These are phyloP conservation scores for Pestalotiopsis sp. DNA, from an alignment of 2,329 filamentous ascomycete genomes.

Conservation along the genomic window DNA sequence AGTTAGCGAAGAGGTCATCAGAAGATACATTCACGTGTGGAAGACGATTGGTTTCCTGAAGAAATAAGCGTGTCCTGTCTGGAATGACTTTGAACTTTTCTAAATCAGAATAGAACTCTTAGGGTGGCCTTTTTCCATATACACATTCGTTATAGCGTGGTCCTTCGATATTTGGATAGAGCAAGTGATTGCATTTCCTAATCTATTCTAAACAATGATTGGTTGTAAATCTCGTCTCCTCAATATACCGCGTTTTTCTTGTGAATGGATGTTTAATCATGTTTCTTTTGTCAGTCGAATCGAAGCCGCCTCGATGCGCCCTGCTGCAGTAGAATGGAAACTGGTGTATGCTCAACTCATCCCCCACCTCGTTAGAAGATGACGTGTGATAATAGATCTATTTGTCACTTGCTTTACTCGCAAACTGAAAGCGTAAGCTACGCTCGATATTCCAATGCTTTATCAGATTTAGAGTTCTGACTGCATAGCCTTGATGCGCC, in stretches of 20 bases:
- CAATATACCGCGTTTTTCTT: background rate
- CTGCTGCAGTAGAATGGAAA: no score
- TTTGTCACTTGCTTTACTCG: no score
- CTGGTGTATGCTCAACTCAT: no score
- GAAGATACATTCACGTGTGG: conserved; percentile 26
- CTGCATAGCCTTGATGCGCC: background rate
- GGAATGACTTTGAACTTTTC: background rate
- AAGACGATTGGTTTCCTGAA: conserved; percentile 25
- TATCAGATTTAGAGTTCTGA: background rate
- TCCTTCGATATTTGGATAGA: no score
- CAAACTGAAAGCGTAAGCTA: background rate
- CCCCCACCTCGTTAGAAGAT: no score
- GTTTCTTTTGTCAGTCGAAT: background rate
- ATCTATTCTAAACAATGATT: no score
- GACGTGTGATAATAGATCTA: no score
- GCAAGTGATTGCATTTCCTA: no score
- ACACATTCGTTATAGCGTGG: background rate
- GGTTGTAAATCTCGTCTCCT: no score
- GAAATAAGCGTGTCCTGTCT: background rate
- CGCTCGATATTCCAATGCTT: background rate
- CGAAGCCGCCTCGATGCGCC: no score
- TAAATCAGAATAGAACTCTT: background rate
- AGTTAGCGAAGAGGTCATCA: conserved; percentile 21
- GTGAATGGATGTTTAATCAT: background rate
- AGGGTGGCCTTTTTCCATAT: background rate